A percentile compares a stretch with the other conserved stretches of the same genome.
phyloP scores from a whole-genome alignment of 1,284 basidiomycete genomes.

The Sporisorium sorghi region DNA sequence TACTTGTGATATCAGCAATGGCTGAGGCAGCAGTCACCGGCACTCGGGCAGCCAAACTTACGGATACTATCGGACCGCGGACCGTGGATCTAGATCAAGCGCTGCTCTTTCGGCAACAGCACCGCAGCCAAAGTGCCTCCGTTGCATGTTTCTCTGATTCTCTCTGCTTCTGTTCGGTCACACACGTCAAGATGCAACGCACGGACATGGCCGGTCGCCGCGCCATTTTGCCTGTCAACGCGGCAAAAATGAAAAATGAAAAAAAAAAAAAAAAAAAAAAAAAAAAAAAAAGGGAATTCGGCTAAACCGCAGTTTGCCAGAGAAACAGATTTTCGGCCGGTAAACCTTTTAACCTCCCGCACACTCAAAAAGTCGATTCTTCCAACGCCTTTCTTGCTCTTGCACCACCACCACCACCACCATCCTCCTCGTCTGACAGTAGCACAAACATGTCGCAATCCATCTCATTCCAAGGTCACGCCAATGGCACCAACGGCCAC shows the following conservation, averaged over 20 bases:
- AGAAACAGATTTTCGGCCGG: conserved; percentile 4
- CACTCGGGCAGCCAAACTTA: not conserved
- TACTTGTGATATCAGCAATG: not conserved
- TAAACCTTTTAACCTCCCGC: conserved; percentile 1
- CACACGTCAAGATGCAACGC: no score
- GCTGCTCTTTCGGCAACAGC: no score
- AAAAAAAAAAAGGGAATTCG: no score
- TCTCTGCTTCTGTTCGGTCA: no score
- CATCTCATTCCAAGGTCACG: conserved; percentile 8
- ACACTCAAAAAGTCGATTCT: not conserved
- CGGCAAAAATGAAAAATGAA: not conserved
- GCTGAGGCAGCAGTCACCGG: not conserved
- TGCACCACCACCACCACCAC: conserved; percentile 3
- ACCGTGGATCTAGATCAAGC: no score
- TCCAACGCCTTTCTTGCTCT: not conserved
- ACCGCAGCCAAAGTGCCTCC: no score
- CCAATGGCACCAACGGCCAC: conserved; percentile 5
- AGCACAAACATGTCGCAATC: conserved; percentile 19
- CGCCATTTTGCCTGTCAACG: no score
- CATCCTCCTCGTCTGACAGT: not conserved
- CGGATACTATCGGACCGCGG: conserved; percentile 14
- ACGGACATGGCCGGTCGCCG: conserved; percentile 6
- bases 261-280: no score
- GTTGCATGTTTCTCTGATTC: no score
- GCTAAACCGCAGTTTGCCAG: no score